phyloP scores from a whole-genome alignment of 2,329 filamentous ascomycete genomes.

The Phaeomoniella chlamydospora region DNA sequence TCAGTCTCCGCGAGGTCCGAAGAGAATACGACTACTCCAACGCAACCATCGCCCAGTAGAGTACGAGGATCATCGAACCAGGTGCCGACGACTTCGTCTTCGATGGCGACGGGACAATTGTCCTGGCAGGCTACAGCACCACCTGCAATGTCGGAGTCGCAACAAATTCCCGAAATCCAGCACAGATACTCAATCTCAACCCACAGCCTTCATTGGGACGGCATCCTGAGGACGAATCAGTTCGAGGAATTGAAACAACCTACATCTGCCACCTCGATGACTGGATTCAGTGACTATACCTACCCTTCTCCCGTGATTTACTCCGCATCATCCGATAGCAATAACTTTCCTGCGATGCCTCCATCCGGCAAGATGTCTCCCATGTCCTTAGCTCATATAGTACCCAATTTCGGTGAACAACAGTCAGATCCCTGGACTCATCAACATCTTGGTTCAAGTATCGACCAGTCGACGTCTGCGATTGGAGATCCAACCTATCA shows the following conservation, averaged over 20 bases:
- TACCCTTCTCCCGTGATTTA: constrained; percentile 1
- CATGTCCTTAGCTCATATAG: neutral
- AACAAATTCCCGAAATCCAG: neutral
- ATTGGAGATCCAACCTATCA: neutral
- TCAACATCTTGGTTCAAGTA: neutral
- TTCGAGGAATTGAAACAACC: neutral
- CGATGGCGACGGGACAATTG: neutral
- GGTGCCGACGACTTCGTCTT: neutral
- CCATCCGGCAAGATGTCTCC: neutral
- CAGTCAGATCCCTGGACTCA: neutral
- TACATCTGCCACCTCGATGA: neutral
- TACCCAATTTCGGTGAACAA: neutral
- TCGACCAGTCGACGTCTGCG: neutral
- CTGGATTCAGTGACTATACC: constrained; percentile 1
- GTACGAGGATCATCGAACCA: neutral
- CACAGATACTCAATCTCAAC: neutral
- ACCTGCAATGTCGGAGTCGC: neutral
- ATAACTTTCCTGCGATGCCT: neutral
- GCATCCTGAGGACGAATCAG: constrained; percentile 29
- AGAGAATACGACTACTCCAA: neutral
- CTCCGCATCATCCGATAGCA: constrained; percentile 1
- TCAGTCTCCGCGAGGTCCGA: neutral
- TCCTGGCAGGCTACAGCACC: neutral
- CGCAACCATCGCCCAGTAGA: neutral
- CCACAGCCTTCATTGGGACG: constrained; percentile 2